phyloP scores from a whole-genome alignment of 371 early-diverging fungal species.

The Umbelopsis sp. region DNA sequence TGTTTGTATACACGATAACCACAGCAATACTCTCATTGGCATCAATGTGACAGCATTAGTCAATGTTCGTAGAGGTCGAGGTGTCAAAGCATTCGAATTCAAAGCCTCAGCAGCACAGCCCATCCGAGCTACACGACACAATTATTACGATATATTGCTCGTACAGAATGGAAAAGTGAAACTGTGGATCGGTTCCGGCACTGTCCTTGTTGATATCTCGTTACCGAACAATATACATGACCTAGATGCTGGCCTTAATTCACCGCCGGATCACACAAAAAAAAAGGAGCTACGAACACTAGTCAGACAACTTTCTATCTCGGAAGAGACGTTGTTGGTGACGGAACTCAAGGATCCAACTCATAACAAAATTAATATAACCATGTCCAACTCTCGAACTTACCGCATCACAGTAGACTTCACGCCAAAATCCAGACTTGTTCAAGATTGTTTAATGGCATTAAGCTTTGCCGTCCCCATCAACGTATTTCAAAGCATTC shows the following conservation, averaged over 20 bases:
- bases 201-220: slow-evolving; percentile 1
- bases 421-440: slow-evolving; percentile 40
- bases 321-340: slow-evolving; percentile 12
- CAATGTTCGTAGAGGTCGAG: slow-evolving; percentile 14
- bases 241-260: background rate
- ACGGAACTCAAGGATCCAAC: slow-evolving; percentile 44
- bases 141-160: slow-evolving; percentile 42
- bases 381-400: slow-evolving; percentile 30
- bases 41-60: slow-evolving; percentile 25
- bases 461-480: slow-evolving; percentile 49
- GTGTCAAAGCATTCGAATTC: slow-evolving; percentile 30
- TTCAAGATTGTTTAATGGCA: slow-evolving; percentile 49
- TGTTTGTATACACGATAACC: slow-evolving; percentile 41
- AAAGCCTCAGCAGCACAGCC: slow-evolving; percentile 43
- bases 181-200: slow-evolving; percentile 42
- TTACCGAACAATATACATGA: slow-evolving; percentile 3
- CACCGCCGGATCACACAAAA: slow-evolving; percentile 19
- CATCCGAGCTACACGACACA: slow-evolving; percentile 46
- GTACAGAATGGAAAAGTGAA: slow-evolving; percentile 27
- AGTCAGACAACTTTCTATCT: slow-evolving; percentile 3
- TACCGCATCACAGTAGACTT: slow-evolving; percentile 44
- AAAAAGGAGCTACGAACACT: slow-evolving; percentile 9
- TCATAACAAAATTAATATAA: slow-evolving; percentile 48
- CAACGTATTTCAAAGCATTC: slow-evolving; percentile 32
- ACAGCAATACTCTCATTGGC: slow-evolving; percentile 23